Evolutionary conservation across 768 basidiomycete genomes (phyloP).

Genomic region (Chalciporus chontae): DNA sequence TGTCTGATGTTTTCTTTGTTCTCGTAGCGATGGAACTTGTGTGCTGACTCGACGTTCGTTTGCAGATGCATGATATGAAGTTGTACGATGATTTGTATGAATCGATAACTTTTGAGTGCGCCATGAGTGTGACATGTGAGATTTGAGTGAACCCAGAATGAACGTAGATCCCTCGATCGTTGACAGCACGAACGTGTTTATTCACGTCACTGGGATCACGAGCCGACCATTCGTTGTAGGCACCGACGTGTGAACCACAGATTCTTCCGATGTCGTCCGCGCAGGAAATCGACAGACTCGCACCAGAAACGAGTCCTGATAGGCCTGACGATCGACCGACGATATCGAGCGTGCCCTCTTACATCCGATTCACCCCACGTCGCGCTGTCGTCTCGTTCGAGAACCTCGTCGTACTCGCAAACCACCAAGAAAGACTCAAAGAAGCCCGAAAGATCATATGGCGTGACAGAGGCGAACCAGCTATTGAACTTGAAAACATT

Average conservation of each 20-base stretch:
- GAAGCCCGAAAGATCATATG: conserved; percentile 79
- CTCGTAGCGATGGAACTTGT: background rate
- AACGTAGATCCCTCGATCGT: no score
- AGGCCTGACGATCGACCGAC: background rate
- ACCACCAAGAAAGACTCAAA: conserved; percentile 71
- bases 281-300: conserved; percentile 3
- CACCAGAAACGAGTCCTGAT: background rate
- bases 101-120: conserved; percentile 6
- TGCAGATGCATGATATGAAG: conserved; percentile 6
- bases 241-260: no score
- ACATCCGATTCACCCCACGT: conserved; percentile 50
- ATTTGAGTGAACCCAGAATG: background rate
- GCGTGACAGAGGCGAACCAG: conserved; percentile 76
- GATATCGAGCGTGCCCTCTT: conserved; percentile 28
- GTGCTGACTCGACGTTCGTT: conserved; percentile 9
- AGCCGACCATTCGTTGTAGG: no score
- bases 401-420: conserved; percentile 79
- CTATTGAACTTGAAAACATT: conserved; percentile 59
- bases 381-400: conserved; percentile 74
- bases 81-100: conserved; percentile 15
- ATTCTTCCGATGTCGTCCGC: conserved; percentile 5
- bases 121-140: background rate
- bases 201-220: no score
- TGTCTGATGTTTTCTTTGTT: conserved; percentile 51
- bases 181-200: background rate